Percentiles rank a stretch among this genome's conserved stretches.
These are phyloP conservation scores for Chaetomium cochliodes DNA, from an alignment of 495 filamentous ascomycete genomes.

Conservation along the genomic window DNA sequence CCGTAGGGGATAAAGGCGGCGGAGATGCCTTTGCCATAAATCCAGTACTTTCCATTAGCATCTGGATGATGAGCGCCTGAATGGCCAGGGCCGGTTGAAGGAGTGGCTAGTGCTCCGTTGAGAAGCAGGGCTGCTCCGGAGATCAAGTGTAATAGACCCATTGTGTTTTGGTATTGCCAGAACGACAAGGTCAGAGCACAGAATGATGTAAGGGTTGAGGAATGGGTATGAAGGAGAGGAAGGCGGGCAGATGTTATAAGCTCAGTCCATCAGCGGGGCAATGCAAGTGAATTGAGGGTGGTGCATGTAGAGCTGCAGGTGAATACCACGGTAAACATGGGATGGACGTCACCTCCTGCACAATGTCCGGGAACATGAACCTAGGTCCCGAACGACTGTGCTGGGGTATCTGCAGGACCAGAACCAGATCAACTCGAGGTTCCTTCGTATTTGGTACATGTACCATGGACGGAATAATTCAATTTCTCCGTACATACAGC, in stretches of 20 bases:
- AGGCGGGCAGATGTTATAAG: neutral
- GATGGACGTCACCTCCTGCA: slow-evolving; percentile 3
- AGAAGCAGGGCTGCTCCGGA: slow-evolving; percentile 11
- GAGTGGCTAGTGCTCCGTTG: neutral
- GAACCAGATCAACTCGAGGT: neutral
- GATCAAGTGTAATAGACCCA: slow-evolving; percentile 7
- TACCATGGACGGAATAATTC: neutral
- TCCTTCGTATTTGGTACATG: neutral
- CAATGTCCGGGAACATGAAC: neutral
- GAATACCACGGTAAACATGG: neutral
- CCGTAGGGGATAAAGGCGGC: slow-evolving; percentile 77
- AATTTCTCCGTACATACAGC: slow-evolving; percentile 1
- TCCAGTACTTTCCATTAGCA: slow-evolving; percentile 63
- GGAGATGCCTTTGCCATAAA: slow-evolving; percentile 68
- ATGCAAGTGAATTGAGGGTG: neutral
- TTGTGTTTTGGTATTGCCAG: neutral
- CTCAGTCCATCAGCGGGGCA: neutral
- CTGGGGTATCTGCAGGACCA: neutral
- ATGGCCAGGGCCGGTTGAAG: neutral
- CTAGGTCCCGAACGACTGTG: neutral
- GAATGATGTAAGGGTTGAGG: neutral
- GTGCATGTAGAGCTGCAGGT: neutral
- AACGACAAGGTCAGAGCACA: neutral
- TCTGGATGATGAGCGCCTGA: slow-evolving; percentile 35
- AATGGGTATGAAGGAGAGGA: neutral